phyloP scores from a whole-genome alignment of 2,329 filamentous ascomycete species.

The Aspergillus flavus region DNA sequence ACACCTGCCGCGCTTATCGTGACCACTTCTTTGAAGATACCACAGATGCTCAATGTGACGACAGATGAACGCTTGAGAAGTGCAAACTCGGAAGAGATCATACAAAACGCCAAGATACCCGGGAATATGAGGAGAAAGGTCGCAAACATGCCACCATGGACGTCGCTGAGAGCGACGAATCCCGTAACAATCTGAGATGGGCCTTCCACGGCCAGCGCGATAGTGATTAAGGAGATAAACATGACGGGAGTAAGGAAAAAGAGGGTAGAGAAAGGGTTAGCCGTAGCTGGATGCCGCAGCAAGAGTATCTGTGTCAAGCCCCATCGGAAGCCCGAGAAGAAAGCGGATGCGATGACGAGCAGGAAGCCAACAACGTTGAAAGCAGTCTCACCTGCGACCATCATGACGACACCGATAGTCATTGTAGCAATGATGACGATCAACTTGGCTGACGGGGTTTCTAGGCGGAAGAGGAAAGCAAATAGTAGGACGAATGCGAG shows the following conservation, averaged over 20 bases:
- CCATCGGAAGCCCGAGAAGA: constrained; percentile 97
- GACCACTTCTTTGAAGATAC: constrained; percentile 98
- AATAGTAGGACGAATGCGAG: constrained; percentile 94
- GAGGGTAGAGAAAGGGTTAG: constrained; percentile 94
- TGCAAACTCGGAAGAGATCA: constrained; percentile 96
- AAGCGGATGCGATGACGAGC: constrained; percentile 88
- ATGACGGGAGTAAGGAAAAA: constrained; percentile 98
- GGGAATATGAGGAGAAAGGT: constrained; percentile 83
- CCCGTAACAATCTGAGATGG: constrained; percentile 68
- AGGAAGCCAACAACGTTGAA: constrained; percentile 86
- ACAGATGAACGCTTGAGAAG: constrained; percentile 93
- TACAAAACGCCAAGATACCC: constrained; percentile 86
- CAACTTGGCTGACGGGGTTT: constrained; percentile 81
- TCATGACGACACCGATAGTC: constrained; percentile 93
- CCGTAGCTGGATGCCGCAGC: constrained; percentile 88
- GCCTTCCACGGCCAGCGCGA: constrained; percentile 86
- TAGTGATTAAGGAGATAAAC: constrained; percentile 78
- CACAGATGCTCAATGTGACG: constrained; percentile 92
- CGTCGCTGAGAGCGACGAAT: constrained; percentile 62
- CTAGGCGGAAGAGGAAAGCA: constrained; percentile 89
- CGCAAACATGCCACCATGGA: constrained; percentile 69
- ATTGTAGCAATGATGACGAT: constrained; percentile 87
- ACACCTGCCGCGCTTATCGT: constrained; percentile 88
- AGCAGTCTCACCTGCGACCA: constrained; percentile 93
- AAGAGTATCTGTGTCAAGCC: constrained; percentile 96